A percentile compares a stretch with the other conserved stretches of the same genome.
Evolutionary conservation across 2,329 filamentous ascomycete species (phyloP).

Genomic region (Talaromyces sp.): DNA sequence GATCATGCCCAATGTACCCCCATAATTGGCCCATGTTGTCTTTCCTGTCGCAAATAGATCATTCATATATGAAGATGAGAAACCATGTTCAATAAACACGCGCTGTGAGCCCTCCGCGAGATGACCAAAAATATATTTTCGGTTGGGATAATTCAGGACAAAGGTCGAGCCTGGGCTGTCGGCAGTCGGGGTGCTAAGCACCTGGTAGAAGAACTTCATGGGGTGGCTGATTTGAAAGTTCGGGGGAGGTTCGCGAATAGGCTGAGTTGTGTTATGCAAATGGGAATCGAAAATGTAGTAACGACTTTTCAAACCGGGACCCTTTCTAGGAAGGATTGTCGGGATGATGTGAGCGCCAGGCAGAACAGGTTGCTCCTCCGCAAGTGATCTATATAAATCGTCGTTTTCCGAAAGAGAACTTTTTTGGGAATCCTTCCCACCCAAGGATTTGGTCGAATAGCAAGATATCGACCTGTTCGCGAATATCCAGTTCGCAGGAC

Average conservation of each 20-base stretch:
- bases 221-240: slow-evolving; percentile 17
- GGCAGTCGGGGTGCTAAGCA: slow-evolving; percentile 76
- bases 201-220: slow-evolving; percentile 71
- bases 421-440: neutral
- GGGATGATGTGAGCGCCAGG: slow-evolving; percentile 16
- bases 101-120: slow-evolving; percentile 81
- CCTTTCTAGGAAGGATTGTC: slow-evolving; percentile 19
- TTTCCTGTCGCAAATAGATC: slow-evolving; percentile 80
- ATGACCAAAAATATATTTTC: slow-evolving; percentile 80
- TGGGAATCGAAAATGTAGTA: neutral
- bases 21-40: slow-evolving; percentile 68
- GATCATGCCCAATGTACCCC: slow-evolving; percentile 79
- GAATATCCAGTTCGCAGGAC: neutral
- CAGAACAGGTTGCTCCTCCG: slow-evolving; percentile 4
- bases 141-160: slow-evolving; percentile 71
- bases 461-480: neutral
- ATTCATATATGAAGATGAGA: slow-evolving; percentile 60
- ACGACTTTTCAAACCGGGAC: neutral
- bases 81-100: slow-evolving; percentile 62
- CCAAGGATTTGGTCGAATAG: neutral
- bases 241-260: neutral
- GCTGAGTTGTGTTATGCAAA: neutral
- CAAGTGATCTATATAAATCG: neutral
- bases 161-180: slow-evolving; percentile 80
- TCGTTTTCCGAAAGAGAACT: neutral